Conservation (phyloP, 495 filamentous ascomycete species). For the Penicillium daleae region DNA sequence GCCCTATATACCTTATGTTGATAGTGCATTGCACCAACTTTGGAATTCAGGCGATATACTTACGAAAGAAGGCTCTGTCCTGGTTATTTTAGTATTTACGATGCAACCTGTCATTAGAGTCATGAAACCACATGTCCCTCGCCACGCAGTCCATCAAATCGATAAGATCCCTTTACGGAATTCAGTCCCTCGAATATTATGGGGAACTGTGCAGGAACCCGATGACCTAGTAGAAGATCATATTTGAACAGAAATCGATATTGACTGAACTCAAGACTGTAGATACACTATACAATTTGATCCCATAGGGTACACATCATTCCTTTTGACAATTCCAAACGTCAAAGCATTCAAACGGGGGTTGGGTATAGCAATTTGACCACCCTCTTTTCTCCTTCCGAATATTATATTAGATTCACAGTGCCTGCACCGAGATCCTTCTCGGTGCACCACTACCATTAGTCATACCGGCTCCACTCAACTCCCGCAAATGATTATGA, state of each 20-base stretch:
- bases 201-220: too few species aligned
- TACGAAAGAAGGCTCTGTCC: too few species aligned
- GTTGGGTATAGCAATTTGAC: background rate
- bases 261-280: slow-evolving; percentile 13
- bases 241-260: background rate
- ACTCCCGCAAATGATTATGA: slow-evolving; percentile 43
- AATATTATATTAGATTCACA: slow-evolving; percentile 13
- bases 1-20: background rate
- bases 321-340: slow-evolving; percentile 4
- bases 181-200: too few species aligned
- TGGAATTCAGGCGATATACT: background rate
- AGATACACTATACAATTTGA: slow-evolving; percentile 8
- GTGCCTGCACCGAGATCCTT: slow-evolving; percentile 34
- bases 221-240: background rate
- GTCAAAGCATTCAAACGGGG: background rate
- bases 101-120: too few species aligned
- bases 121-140: too few species aligned
- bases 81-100: too few species aligned
- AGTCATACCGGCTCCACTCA: slow-evolving; percentile 39
- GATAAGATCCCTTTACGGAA: too few species aligned
- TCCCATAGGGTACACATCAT: background rate
- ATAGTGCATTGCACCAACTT: background rate
- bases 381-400: slow-evolving; percentile 1
- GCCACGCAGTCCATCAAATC: too few species aligned
- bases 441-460: slow-evolving; percentile 34